These are phyloP conservation scores for Coniferiporia weirii DNA, from an alignment of 1,284 basidiomycete species.

Conservation along the genomic window DNA sequence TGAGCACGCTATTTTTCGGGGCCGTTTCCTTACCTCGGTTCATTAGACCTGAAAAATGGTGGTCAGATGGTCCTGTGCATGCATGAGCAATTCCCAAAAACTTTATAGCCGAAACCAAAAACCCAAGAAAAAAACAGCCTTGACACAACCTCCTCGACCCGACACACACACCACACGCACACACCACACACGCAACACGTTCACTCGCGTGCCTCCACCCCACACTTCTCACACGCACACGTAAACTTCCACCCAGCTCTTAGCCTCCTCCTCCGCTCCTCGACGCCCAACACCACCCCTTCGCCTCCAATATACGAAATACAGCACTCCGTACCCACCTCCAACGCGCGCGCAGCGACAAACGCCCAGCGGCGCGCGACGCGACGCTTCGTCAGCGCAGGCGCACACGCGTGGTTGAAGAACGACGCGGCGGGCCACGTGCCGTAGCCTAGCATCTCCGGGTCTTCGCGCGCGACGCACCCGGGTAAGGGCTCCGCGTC, in stretches of 20 bases:
- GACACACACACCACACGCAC: too few species aligned
- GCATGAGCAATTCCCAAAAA: too few species aligned
- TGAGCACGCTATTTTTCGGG: too few species aligned
- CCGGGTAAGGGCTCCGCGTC: neutral
- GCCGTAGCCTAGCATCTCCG: constrained; percentile 25
- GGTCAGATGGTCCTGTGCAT: too few species aligned
- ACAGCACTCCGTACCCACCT: constrained; percentile 19
- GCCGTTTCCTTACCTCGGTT: too few species aligned
- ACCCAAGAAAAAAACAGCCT: too few species aligned
- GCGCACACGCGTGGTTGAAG: constrained; percentile 25
- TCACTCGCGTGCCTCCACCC: neutral
- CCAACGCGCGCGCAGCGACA: constrained; percentile 9
- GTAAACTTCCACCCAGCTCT: constrained; percentile 21
- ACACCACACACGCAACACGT: too few species aligned
- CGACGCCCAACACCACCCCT: constrained; percentile 16
- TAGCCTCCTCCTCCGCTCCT: constrained; percentile 17
- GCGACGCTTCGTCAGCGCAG: constrained; percentile 16
- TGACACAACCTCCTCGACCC: too few species aligned
- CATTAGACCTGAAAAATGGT: too few species aligned
- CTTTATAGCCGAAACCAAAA: too few species aligned
- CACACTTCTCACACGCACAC: constrained; percentile 20
- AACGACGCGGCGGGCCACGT: constrained; percentile 22
- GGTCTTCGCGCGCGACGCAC: constrained; percentile 6
- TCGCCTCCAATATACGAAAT: constrained; percentile 22
- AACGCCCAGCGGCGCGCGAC: constrained; percentile 21